phyloP scores from a whole-genome alignment of 345 rosid species.

The Bruguiera gymnorhiza region DNA sequence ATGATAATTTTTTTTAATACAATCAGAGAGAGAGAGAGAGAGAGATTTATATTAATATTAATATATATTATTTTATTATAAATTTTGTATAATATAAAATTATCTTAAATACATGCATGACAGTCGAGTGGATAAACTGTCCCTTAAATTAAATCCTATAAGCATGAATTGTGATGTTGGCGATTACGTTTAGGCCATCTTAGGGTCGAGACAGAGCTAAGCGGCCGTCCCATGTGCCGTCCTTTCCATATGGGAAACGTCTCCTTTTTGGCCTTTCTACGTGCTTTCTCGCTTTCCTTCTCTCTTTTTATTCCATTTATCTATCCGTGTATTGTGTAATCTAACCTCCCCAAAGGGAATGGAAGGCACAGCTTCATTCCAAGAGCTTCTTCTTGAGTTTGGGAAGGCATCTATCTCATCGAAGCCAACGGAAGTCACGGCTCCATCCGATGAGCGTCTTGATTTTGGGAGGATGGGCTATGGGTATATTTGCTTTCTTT shows the following conservation, averaged over 20 bases:
- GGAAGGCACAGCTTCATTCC: constrained; percentile 46
- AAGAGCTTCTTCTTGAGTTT: constrained; percentile 67
- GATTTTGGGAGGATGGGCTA: constrained; percentile 90
- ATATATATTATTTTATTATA: too few relatives aligned
- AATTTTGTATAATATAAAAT: too few relatives aligned
- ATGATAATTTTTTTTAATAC: too few relatives aligned
- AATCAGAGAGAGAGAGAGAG: too few relatives aligned
- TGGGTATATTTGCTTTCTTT: constrained; percentile 43
- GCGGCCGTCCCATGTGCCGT: too few relatives aligned
- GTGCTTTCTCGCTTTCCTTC: neutral
- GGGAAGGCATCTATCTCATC: constrained; percentile 43
- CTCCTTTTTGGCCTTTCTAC: neutral
- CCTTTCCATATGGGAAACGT: constrained; percentile 11
- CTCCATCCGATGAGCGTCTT: constrained; percentile 59
- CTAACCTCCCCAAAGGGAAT: constrained; percentile 25
- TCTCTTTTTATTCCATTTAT: too few relatives aligned
- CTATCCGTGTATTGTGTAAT: neutral
- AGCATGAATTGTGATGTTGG: too few relatives aligned
- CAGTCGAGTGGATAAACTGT: too few relatives aligned
- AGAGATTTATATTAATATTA: too few relatives aligned
- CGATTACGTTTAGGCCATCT: neutral
- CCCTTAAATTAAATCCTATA: too few relatives aligned
- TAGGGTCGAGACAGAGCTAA: neutral
- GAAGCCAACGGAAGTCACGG: constrained; percentile 52
- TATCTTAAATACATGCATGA: too few relatives aligned